These are phyloP conservation scores for Pyracantha coccinea DNA, from an alignment of 331 rosid genomes.

Conservation along the genomic window DNA sequence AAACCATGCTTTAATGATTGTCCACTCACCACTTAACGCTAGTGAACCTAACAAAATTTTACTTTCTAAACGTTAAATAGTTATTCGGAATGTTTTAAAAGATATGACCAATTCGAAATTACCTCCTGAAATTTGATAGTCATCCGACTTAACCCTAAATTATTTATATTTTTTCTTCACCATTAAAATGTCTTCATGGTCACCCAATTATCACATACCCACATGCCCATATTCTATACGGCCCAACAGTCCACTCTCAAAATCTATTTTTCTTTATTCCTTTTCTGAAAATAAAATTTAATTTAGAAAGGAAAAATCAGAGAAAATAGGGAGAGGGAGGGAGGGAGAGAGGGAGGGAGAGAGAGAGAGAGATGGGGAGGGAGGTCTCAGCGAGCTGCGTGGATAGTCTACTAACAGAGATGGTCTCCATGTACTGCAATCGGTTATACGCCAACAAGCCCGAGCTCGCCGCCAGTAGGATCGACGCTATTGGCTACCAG, in stretches of 20 bases:
- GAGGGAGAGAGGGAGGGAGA: neutral
- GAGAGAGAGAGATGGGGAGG: slow-evolving; percentile 48
- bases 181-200: neutral
- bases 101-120: no score
- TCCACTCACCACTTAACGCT: no score
- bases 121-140: no score
- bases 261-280: no score
- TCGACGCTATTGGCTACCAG: slow-evolving; percentile 96
- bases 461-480: slow-evolving; percentile 90
- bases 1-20: no score
- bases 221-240: neutral
- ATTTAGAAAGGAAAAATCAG: neutral
- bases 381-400: slow-evolving; percentile 96
- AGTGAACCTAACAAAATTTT: no score
- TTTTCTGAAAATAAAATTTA: no score
- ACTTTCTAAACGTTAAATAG: no score
- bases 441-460: slow-evolving; percentile 86
- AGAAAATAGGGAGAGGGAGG: neutral
- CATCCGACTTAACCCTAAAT: no score
- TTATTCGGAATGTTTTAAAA: no score
- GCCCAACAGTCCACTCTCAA: neutral
- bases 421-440: slow-evolving; percentile 75
- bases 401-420: slow-evolving; percentile 77
- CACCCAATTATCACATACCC: neutral
- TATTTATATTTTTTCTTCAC: no score